Evolutionary conservation across 768 basidiomycete species (phyloP).

Genomic region (Termitomyces titanicus): DNA sequence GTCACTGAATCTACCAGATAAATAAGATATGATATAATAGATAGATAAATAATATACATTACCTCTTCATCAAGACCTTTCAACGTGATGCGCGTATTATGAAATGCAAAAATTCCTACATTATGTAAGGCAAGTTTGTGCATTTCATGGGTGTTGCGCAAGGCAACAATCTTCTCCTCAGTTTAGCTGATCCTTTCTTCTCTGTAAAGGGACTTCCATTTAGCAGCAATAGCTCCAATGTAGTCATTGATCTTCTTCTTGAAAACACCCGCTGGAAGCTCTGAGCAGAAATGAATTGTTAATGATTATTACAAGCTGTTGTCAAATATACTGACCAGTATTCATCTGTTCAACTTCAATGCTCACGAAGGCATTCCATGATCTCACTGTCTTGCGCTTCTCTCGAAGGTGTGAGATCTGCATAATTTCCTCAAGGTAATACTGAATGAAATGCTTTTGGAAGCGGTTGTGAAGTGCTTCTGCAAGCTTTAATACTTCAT

Average conservation of each 20-base stretch:
- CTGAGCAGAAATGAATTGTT: too few relatives aligned
- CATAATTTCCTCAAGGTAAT: too few relatives aligned
- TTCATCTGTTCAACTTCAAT: not conserved
- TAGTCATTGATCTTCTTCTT: slow-evolving; percentile 2
- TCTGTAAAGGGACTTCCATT: not conserved
- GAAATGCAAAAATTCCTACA: not conserved
- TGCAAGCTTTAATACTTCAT: too few relatives aligned
- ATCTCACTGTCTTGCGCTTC: not conserved
- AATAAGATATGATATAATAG: too few relatives aligned
- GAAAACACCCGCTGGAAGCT: not conserved
- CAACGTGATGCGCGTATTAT: not conserved
- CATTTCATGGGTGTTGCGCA: not conserved
- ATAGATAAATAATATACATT: not conserved
- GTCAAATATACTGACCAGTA: not conserved
- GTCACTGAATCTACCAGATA: too few relatives aligned
- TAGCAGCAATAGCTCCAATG: not conserved
- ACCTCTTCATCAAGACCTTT: not conserved
- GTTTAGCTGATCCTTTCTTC: not conserved
- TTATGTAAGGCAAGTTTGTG: not conserved
- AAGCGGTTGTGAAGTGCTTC: too few relatives aligned
- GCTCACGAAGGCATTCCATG: slow-evolving; percentile 3
- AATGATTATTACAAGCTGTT: too few relatives aligned
- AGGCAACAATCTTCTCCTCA: not conserved
- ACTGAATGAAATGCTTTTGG: too few relatives aligned
- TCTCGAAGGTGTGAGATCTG: not conserved